Base-by-base conservation (phyloP, 352 stramenopile species). In the Aphanomyces invadans region DNA sequence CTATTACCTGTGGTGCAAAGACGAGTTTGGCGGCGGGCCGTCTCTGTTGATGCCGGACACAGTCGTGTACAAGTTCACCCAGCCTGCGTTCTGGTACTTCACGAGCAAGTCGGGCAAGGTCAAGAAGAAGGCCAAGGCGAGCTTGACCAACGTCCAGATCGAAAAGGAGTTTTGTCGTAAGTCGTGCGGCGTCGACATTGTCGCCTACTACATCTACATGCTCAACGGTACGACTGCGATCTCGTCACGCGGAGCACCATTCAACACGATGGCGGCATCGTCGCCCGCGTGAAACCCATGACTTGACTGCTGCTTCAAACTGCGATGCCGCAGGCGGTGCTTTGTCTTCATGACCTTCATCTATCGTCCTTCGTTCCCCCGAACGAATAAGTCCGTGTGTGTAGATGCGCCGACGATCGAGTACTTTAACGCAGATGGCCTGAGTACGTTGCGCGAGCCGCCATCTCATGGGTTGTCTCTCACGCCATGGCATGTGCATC, bases 61-160 rank as follows among this genome's bases (percentile, higher is more conserved):
- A 0, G 77, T 98, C 17, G 73, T 98, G 28, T 99, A 96, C 76
- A 90, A 93, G 38, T 96, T 91, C 57, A 82, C 82, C 3, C 88
- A 98, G 71, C 89, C 95, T 32, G 73, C 92, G 11, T 80, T 83
- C 51, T 99, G 95, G 95, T 99, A 98, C 73, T 99, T 98, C 46
- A 98, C 94, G 5, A 89, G 78, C 62, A 81, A 79, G 56, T 82
- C 74, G 19, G 81, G 80, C 61, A 86, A 87, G 10, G 88, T 97
- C 72, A 97, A 97, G 78, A 89, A 89, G 57, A 97, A 97, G 70
- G 75, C 89, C 48, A 95, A 95, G 48, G 72, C 79, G 38, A 98
- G 97, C 65, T 70, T 98, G 28, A 95, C 77, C 19, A 96, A 97
- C 52, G 69, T 83, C 2, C 82, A 92, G 61, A 98, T 98, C 61